phyloP scores from a whole-genome alignment of 2,329 filamentous ascomycete species.

The Blastomyces gilchristii region DNA sequence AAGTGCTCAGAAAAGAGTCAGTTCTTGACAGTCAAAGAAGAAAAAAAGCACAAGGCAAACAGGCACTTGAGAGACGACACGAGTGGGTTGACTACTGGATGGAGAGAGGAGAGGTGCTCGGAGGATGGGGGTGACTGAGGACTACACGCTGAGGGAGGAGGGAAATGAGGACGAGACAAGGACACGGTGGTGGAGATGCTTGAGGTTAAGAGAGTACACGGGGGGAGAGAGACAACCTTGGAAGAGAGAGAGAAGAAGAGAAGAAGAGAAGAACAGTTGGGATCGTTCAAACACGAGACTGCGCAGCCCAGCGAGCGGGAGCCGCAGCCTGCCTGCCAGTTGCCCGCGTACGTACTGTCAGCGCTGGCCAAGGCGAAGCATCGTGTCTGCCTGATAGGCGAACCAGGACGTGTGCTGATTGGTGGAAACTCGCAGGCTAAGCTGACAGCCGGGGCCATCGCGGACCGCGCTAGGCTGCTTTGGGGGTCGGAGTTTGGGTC shows the following conservation, averaged over 20 bases:
- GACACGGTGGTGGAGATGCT: background rate
- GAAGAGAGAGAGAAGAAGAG: conserved; percentile 12
- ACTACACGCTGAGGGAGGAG: background rate
- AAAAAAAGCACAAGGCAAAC: background rate
- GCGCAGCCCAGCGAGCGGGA: background rate
- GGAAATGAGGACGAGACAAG: background rate
- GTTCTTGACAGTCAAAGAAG: background rate
- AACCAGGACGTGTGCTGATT: conserved; percentile 13
- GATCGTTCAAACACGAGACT: background rate
- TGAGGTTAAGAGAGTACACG: background rate
- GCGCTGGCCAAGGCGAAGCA: conserved; percentile 19
- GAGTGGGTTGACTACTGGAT: background rate
- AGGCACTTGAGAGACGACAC: background rate
- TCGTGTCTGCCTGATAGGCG: conserved; percentile 33
- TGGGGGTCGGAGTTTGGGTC: background rate
- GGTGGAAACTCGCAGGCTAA: conserved; percentile 11
- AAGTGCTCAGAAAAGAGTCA: background rate
- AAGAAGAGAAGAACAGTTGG: conserved; percentile 14
- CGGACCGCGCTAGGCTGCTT: conserved; percentile 8
- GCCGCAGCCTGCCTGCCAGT: background rate
- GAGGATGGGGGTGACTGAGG: background rate
- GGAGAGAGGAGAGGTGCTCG: background rate
- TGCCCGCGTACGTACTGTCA: conserved; percentile 13
- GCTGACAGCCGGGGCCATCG: background rate
- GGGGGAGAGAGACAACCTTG: background rate